Percentiles rank a stretch among this genome's conserved stretches.
Conservation (phyloP, 1,284 basidiomycete genomes). For the Hortiboletus rubellus region DNA sequence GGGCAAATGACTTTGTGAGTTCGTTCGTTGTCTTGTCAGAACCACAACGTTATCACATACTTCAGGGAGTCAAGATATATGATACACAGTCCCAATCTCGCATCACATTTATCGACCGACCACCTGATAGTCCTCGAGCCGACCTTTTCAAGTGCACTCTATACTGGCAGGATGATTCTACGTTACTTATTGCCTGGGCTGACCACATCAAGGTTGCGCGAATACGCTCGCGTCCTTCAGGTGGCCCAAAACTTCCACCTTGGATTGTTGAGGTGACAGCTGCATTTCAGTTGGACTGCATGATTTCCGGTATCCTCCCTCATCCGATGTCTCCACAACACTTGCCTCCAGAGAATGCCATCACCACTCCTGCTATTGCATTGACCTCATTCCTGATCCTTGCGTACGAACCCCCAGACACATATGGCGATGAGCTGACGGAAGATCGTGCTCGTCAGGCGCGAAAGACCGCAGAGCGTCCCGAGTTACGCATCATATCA, state of each 20-base stretch:
- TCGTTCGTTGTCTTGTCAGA: slow-evolving; percentile 2
- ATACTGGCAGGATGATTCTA: slow-evolving; percentile 89
- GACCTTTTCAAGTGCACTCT: slow-evolving; percentile 94
- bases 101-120: slow-evolving; percentile 87
- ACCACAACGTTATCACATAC: neutral
- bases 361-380: slow-evolving; percentile 30
- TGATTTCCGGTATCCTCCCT: slow-evolving; percentile 89
- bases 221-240: slow-evolving; percentile 61
- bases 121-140: slow-evolving; percentile 78
- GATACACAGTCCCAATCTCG: slow-evolving; percentile 79
- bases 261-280: slow-evolving; percentile 84
- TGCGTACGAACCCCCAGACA: slow-evolving; percentile 77
- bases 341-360: slow-evolving; percentile 20
- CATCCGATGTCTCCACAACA: slow-evolving; percentile 52
- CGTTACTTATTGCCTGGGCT: slow-evolving; percentile 93
- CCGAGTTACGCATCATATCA: slow-evolving; percentile 92
- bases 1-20: slow-evolving; percentile 90
- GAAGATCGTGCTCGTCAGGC: slow-evolving; percentile 71
- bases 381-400: slow-evolving; percentile 81
- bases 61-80: slow-evolving; percentile 90
- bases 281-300: slow-evolving; percentile 93
- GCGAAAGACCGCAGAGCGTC: slow-evolving; percentile 80
- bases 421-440: slow-evolving; percentile 65
- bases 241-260: slow-evolving; percentile 44
- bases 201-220: slow-evolving; percentile 92